Base-by-base conservation (phyloP, 805 yeast species). In the Helenozyma baotianmanensis region DNA sequence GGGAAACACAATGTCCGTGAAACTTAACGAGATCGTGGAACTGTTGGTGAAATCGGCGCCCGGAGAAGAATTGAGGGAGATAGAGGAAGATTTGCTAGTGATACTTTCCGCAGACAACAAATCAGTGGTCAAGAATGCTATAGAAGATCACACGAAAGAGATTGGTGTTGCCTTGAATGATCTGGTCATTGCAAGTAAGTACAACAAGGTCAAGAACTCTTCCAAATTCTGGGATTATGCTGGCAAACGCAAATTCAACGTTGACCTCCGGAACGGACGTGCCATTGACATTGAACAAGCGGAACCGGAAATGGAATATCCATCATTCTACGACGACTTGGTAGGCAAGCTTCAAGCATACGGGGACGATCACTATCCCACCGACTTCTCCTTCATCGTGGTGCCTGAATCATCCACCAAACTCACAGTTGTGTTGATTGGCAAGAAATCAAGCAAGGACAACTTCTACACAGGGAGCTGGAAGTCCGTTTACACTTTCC, bases 401-500 rank as follows among this genome's bases (percentile, higher is more conserved):
- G 55, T 72, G 23, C 75, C 75, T 1, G 38, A 33, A 1, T 58
- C 46, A 9, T 40, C 43, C 4, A 38, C 31, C 10, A 53, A 40
- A 4, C 66, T 78, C 17, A 44, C 66, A 6, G 48, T 88, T 6
- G 67, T 83, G 6, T 68, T 88, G 16, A 70, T 82, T 29, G 94
- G 90, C 33, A 80, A 78, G 45, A 79, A 77, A 56, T 66, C 77
- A 45, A 86, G 81, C 55, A 77, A 83, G 28, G 69, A 72, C 24
- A 90, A 90, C 63, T 88, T 69, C 62, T 85, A 89, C 75, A 87
- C 87, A 48, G 97, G 97, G 6, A 75, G 78, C 53, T 88, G 97
- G 96, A 74, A 67, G 33, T 80, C 95, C 1, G 62, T 65, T 39
- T 88, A 86, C 58, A 51, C 60, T 6, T 63, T 73, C 36, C 51